These are phyloP conservation scores for Conoideocrella luteorostrata DNA, from an alignment of 2,329 filamentous ascomycete species.

Conservation along the genomic window DNA sequence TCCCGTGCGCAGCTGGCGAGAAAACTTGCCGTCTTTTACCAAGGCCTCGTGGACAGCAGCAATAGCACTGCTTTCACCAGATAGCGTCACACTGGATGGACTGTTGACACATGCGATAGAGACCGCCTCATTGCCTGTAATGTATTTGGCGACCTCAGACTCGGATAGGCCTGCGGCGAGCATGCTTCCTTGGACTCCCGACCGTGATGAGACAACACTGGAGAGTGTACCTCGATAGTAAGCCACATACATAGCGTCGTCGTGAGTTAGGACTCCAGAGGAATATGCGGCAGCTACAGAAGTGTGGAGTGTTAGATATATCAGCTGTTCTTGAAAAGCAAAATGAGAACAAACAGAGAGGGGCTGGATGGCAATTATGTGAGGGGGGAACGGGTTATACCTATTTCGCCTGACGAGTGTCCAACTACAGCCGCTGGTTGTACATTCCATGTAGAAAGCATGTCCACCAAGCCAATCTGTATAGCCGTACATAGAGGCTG, in stretches of 20 bases:
- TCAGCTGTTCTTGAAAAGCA: no score
- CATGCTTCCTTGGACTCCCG: slow-evolving; percentile 17
- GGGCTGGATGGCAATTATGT: no score
- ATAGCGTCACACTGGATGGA: slow-evolving; percentile 20
- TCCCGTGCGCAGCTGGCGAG: slow-evolving; percentile 18
- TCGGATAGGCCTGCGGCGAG: slow-evolving; percentile 7
- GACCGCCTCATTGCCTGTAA: slow-evolving; percentile 11
- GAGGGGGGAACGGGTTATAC: no score
- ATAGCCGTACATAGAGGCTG: slow-evolving; percentile 30
- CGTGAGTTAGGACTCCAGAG: slow-evolving; percentile 17
- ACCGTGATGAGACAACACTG: slow-evolving; percentile 2
- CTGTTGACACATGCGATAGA: slow-evolving; percentile 19
- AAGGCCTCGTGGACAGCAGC: no score
- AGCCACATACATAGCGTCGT: slow-evolving; percentile 9
- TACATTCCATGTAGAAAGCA: slow-evolving; percentile 21
- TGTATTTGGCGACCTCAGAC: slow-evolving; percentile 1
- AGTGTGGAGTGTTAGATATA: no score
- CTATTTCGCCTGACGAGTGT: slow-evolving; percentile 28
- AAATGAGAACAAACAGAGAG: no score
- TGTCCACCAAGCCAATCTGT: slow-evolving; percentile 28
- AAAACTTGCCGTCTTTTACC: slow-evolving; percentile 18
- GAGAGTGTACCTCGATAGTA: slow-evolving; percentile 12
- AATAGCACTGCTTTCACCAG: no score
- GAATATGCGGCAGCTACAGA: slow-evolving; percentile 25
- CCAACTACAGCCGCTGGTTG: slow-evolving; percentile 19